A percentile compares a stretch with the other conserved stretches of the same genome.
These are phyloP conservation scores for Parietichytrium sp. DNA, from an alignment of 108 stramenopile genomes.

Conservation along the genomic window DNA sequence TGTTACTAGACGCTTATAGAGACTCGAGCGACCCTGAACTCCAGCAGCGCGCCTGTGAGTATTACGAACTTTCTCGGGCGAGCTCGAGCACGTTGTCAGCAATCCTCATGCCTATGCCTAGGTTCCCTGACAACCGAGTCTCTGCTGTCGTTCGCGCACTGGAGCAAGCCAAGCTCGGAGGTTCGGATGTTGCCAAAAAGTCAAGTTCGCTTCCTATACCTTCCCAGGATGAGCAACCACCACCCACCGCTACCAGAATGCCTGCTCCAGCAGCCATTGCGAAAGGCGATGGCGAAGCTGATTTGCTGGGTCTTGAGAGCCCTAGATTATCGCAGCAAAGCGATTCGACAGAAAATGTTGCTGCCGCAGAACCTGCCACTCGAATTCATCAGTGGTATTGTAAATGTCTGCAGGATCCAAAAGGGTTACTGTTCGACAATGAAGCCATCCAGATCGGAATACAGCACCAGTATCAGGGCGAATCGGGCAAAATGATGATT, in stretches of 20 bases:
- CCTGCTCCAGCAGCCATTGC: background rate
- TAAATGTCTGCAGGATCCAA: background rate
- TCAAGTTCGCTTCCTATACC: background rate
- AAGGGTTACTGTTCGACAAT: conserved; percentile 26
- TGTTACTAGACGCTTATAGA: conserved; percentile 77
- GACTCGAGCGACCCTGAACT: conserved; percentile 84
- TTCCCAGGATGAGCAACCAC: background rate
- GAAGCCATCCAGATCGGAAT: background rate
- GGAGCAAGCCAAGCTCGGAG: background rate
- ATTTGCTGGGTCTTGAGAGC: background rate
- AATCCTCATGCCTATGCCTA: conserved; percentile 88
- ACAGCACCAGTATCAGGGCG: background rate
- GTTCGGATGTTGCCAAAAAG: background rate
- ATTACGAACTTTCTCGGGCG: conserved; percentile 77
- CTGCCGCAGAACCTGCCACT: background rate
- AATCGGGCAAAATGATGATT: background rate
- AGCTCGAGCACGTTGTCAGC: conserved; percentile 79
- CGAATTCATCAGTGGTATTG: background rate
- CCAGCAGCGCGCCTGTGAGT: conserved; percentile 86
- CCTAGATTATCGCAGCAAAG: background rate
- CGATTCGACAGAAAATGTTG: background rate
- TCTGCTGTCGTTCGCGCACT: background rate
- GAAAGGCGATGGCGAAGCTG: background rate
- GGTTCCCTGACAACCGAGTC: conserved; percentile 80
- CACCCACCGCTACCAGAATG: background rate